Evolutionary conservation across 2,329 filamentous ascomycete genomes (phyloP).

Genomic region (Volutella citrinella): DNA sequence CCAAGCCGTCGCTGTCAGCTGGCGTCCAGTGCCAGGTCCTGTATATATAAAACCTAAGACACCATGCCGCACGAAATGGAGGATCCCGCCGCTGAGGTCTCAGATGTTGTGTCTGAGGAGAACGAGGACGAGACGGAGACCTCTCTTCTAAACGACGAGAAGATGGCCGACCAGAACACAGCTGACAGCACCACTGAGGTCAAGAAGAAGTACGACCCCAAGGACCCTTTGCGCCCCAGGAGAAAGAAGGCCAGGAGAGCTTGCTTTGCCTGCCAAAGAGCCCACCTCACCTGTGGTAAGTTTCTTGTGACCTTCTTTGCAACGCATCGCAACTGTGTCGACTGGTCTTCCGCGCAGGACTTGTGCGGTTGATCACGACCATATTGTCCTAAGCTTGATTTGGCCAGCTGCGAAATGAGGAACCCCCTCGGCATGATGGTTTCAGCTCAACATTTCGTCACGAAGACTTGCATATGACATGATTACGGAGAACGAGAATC

Average conservation of each 20-base stretch:
- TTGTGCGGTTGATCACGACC: too few species aligned
- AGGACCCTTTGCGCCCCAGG: constrained; percentile 84
- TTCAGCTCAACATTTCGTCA: constrained; percentile 12
- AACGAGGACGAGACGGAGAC: constrained; percentile 54
- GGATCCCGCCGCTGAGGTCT: constrained; percentile 52
- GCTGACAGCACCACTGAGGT: constrained; percentile 47
- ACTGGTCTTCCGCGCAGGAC: too few species aligned
- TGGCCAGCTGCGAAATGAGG: too few species aligned
- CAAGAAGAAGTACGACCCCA: constrained; percentile 74
- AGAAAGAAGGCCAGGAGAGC: constrained; percentile 95
- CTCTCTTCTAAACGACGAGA: constrained; percentile 42
- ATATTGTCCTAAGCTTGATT: too few species aligned
- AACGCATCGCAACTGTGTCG: too few species aligned
- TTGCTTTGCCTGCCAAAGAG: constrained; percentile 94
- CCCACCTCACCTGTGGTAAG: constrained; percentile 98
- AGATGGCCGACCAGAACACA: constrained; percentile 48
- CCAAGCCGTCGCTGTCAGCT: constrained; percentile 16
- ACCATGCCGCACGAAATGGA: constrained; percentile 56
- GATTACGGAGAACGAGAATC: too few species aligned
- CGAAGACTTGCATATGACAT: too few species aligned
- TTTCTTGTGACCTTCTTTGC: constrained; percentile 27
- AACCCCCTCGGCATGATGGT: too few species aligned
- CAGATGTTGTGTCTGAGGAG: constrained; percentile 58
- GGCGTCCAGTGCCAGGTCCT: constrained; percentile 16
- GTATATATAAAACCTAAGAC: constrained; percentile 53